A percentile compares a stretch with the other conserved stretches of the same genome.
Conservation (phyloP, 2,329 filamentous ascomycete species). For the Podosphaera aphanis region DNA sequence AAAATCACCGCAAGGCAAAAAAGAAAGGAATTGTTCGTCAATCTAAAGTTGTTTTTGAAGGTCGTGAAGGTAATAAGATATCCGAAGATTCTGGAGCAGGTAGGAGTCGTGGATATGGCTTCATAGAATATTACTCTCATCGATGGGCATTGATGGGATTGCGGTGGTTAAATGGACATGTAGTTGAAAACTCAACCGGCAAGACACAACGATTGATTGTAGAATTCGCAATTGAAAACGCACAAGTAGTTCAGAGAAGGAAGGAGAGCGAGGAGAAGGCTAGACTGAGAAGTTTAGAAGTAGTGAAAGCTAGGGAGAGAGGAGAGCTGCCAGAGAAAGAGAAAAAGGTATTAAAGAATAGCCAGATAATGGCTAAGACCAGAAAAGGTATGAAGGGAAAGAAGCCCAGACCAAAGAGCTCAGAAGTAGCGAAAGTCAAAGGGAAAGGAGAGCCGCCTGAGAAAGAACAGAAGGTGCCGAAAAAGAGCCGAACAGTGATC, state of each 20-base stretch:
- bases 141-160: constrained; percentile 87
- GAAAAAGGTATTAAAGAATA: constrained; percentile 15
- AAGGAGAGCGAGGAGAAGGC: constrained; percentile 36
- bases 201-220: constrained; percentile 78
- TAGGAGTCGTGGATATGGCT: constrained; percentile 79
- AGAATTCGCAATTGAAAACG: constrained; percentile 96
- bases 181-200: constrained; percentile 35
- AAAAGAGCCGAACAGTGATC: no score
- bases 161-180: constrained; percentile 70
- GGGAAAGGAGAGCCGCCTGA: no score
- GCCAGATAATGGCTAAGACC: constrained; percentile 16
- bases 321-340: constrained; percentile 14
- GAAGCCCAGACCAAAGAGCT: no score
- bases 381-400: constrained; percentile 16
- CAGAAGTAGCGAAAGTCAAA: no score
- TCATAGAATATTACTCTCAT: constrained; percentile 89
- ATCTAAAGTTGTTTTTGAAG: constrained; percentile 87
- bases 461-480: no score
- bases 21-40: constrained; percentile 77
- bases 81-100: constrained; percentile 54
- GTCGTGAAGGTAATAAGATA: constrained; percentile 63
- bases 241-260: constrained; percentile 72
- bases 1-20: constrained; percentile 55
- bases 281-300: constrained; percentile 18
- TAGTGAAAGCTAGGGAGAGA: constrained; percentile 15